Conservation (phyloP, 2,329 filamentous ascomycete species). For the Harringtonia aguacate region DNA sequence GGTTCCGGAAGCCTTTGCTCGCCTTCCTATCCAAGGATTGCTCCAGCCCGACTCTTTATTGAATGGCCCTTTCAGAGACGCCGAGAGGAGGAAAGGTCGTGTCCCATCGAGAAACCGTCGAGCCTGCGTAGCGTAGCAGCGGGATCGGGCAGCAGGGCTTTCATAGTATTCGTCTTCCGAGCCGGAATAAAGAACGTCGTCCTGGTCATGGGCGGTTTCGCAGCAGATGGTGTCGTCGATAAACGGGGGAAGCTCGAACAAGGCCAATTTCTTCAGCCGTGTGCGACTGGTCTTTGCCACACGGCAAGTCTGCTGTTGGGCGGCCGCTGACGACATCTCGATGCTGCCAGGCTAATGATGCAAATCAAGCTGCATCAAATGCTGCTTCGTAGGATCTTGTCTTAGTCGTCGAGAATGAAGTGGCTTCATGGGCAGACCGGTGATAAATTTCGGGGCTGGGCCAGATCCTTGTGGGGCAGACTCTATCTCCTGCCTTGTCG, state of each 20-base stretch:
- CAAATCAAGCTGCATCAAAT: not conserved
- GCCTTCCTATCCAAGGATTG: slow-evolving; percentile 38
- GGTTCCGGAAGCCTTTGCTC: not conserved
- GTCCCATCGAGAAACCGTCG: slow-evolving; percentile 46
- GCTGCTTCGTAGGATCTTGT: too few species aligned
- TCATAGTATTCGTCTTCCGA: slow-evolving; percentile 47
- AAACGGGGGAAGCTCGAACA: slow-evolving; percentile 4
- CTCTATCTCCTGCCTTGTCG: slow-evolving; percentile 6
- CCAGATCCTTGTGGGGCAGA: slow-evolving; percentile 5
- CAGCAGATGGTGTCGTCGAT: slow-evolving; percentile 2
- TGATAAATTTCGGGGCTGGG: slow-evolving; percentile 2
- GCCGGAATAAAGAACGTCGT: slow-evolving; percentile 43
- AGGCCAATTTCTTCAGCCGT: not conserved
- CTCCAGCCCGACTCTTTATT: slow-evolving; percentile 35
- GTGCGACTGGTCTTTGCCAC: not conserved
- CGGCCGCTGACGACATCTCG: not conserved
- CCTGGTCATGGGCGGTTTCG: slow-evolving; percentile 26
- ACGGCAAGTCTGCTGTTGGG: not conserved
- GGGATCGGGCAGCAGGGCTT: slow-evolving; percentile 31
- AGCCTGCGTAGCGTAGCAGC: slow-evolving; percentile 49
- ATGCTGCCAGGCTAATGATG: not conserved
- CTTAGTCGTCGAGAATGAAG: not conserved
- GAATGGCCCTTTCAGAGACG: slow-evolving; percentile 52
- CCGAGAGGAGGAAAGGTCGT: slow-evolving; percentile 46
- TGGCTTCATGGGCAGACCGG: not conserved